phyloP scores from a whole-genome alignment of 1,139 yeast species.

The Suhomyces yuchorum region DNA sequence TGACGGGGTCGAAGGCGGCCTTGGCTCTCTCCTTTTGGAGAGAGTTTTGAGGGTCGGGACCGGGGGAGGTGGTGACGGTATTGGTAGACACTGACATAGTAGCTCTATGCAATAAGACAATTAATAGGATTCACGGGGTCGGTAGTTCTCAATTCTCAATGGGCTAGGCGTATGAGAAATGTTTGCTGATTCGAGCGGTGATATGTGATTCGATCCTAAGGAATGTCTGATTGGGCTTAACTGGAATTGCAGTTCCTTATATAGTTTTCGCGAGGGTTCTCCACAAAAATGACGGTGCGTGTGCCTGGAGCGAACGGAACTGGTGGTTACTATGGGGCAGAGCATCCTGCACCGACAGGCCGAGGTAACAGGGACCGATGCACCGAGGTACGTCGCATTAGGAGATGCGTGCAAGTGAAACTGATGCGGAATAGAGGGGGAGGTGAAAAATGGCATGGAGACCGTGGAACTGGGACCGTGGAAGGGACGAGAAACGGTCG shows the following conservation, averaged over 20 bases:
- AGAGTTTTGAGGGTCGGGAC: slow-evolving; percentile 40
- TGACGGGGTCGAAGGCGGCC: slow-evolving; percentile 31
- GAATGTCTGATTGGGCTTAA: neutral
- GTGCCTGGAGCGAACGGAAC: neutral
- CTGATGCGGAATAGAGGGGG: neutral
- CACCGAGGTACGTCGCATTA: neutral
- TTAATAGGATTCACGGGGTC: neutral
- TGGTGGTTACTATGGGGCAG: neutral
- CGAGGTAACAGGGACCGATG: slow-evolving; percentile 1
- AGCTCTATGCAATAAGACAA: neutral
- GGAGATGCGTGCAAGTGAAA: neutral
- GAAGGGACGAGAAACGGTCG: too few species aligned
- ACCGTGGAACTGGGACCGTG: neutral
- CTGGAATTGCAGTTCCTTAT: slow-evolving; percentile 4
- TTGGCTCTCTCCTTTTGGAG: slow-evolving; percentile 38
- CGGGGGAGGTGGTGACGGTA: slow-evolving; percentile 21
- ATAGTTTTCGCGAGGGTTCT: slow-evolving; percentile 8
- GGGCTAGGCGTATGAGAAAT: neutral
- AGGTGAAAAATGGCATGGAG: neutral
- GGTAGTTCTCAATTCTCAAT: neutral
- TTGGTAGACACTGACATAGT: slow-evolving; percentile 18
- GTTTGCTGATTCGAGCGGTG: neutral
- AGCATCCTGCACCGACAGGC: slow-evolving; percentile 1
- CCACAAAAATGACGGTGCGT: slow-evolving; percentile 2
- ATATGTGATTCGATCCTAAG: neutral